A percentile compares a stretch with the other conserved stretches of the same genome.
These are phyloP conservation scores for Yarrowia hollandica DNA, from an alignment of 805 yeast species.

Conservation along the genomic window DNA sequence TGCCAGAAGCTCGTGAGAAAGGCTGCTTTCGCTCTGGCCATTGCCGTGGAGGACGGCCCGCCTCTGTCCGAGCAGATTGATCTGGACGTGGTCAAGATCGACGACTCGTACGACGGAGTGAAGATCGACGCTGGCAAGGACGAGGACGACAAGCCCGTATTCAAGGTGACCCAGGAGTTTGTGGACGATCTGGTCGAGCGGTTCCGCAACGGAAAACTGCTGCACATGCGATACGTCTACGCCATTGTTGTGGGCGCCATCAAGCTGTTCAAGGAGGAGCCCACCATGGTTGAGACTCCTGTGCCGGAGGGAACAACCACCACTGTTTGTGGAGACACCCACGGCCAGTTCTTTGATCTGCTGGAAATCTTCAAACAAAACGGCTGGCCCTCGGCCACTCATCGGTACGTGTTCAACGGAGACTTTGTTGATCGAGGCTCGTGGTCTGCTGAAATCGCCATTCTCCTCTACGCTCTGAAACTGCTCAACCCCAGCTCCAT, in stretches of 20 bases:
- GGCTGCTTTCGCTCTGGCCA: conserved; percentile 82
- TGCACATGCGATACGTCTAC: conserved; percentile 81
- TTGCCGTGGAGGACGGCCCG: conserved; percentile 65
- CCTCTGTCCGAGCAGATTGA: conserved; percentile 47
- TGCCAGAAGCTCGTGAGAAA: conserved; percentile 66
- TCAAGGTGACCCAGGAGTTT: conserved; percentile 54
- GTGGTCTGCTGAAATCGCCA: conserved; percentile 96
- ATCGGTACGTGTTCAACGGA: conserved; percentile 86
- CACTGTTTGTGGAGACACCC: conserved; percentile 96
- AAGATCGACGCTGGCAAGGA: conserved; percentile 46
- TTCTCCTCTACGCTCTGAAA: conserved; percentile 74
- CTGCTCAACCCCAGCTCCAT: conserved; percentile 68
- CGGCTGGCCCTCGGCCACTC: conserved; percentile 67
- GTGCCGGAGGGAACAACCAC: conserved; percentile 46
- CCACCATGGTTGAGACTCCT: conserved; percentile 71
- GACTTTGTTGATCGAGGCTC: conserved; percentile 98
- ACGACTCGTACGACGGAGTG: conserved; percentile 62
- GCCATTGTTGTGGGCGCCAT: conserved; percentile 76
- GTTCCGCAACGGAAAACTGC: conserved; percentile 70
- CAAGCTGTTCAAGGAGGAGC: conserved; percentile 62
- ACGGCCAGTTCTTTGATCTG: conserved; percentile 93
- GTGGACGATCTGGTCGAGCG: conserved; percentile 62
- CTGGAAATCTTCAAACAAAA: conserved; percentile 71
- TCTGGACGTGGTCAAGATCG: conserved; percentile 46
- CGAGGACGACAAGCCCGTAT: conserved; percentile 40